Evolutionary conservation across 768 basidiomycete genomes (phyloP).

Genomic region (Boletus sp.): DNA sequence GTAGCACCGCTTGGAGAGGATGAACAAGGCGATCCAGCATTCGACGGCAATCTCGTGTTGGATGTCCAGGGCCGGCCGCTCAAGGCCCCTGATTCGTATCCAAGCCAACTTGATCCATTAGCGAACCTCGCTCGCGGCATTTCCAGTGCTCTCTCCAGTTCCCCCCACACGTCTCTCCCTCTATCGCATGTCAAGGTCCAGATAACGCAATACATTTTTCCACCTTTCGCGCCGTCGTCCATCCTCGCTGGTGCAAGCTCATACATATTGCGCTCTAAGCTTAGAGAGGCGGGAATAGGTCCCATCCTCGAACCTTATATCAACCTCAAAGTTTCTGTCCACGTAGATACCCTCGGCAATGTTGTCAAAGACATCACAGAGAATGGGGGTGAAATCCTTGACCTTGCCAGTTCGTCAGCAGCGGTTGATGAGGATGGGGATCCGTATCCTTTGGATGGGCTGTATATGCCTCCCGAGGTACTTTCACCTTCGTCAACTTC

Average conservation of each 20-base stretch:
- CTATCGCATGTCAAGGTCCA: constrained; percentile 63
- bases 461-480: constrained; percentile 75
- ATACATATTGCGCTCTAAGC: constrained; percentile 56
- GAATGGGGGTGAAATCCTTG: constrained; percentile 73
- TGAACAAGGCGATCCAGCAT: constrained; percentile 64
- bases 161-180: constrained; percentile 73
- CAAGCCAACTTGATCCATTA: constrained; percentile 43
- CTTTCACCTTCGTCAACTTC: constrained; percentile 66
- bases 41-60: constrained; percentile 78
- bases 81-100: constrained; percentile 48
- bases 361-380: constrained; percentile 85
- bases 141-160: constrained; percentile 68
- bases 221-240: constrained; percentile 44
- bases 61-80: constrained; percentile 51
- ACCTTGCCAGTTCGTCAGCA: constrained; percentile 46
- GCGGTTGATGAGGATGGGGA: constrained; percentile 37
- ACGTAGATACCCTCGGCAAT: constrained; percentile 68
- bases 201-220: constrained; percentile 44
- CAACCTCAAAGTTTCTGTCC: constrained; percentile 62
- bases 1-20: constrained; percentile 52
- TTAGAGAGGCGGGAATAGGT: constrained; percentile 65
- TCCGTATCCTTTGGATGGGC: constrained; percentile 56
- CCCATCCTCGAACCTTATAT: constrained; percentile 80
- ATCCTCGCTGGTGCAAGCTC: constrained; percentile 66
- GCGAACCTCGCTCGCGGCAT: constrained; percentile 67